Base-by-base conservation (phyloP, 176 grass and related monocot genomes). In the Triticum urartu region DNA sequence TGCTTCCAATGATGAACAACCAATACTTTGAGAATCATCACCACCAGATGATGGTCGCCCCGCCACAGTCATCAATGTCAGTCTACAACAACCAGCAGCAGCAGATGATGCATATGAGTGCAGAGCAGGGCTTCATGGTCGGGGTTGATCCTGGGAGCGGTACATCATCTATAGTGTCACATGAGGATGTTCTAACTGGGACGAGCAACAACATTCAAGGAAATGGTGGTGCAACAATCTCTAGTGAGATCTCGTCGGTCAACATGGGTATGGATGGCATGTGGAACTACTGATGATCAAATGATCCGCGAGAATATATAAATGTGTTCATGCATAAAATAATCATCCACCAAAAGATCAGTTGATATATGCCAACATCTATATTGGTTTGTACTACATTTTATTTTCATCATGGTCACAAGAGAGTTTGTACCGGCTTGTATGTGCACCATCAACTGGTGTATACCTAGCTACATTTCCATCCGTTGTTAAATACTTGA, bases 151-250 rank as follows among this genome's bases (percentile, higher is more conserved):
- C 6, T 0, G 72, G 42, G 54, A 83, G 79, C 20, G 33, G 36
- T 47, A 35, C 43, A 2, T 42, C 86, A 11, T 89, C 81, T 2
- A 84, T 89, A 77, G 84, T 84, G 6, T 88, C 85, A 1, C 73
- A 86, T 56, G 86, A 89, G 38, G 75, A 81, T 9, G 62, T 50
- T 6, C 20, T 70, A 38, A 92, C 72, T 7, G 13, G 7, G 24
- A 7, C 18, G 43, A 75, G 3, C 72, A 75, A 70, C 68, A 80
- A 77, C 7, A 72, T 73, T 3, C 69, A 91, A n/a, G 79, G 78
- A 67, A 74, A 42, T 18, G 5, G 40, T 14, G 13, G 24, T 5
- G 64, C 72, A 10, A 12, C n/a, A 13, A 11, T 26, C 4, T 75
- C 74, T 4, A 12, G 13, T 6, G 84, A 89, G 61, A 89, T 87